phyloP scores from a whole-genome alignment of 2,329 filamentous ascomycete species.

The Saccharata proteae region DNA sequence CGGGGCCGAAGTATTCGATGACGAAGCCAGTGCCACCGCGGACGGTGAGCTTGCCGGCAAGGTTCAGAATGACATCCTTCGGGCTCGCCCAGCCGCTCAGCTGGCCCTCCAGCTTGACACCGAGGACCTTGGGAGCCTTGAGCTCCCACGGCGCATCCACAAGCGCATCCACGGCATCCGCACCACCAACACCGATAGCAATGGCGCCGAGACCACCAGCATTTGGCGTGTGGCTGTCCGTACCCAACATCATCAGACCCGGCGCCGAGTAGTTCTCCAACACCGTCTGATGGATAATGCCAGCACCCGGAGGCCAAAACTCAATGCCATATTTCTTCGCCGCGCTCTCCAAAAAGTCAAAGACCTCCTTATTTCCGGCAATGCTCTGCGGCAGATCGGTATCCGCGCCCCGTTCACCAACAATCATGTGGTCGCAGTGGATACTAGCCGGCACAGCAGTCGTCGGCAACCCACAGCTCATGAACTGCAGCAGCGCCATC shows the following conservation, averaged over 20 bases:
- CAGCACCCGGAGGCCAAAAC: constrained; percentile 28
- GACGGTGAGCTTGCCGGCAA: constrained; percentile 84
- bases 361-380: constrained; percentile 88
- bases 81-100: constrained; percentile 85
- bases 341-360: constrained; percentile 91
- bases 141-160: constrained; percentile 96
- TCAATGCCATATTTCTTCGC: constrained; percentile 37
- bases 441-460: constrained; percentile 95
- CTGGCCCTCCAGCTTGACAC: constrained; percentile 71
- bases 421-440: constrained; percentile 98
- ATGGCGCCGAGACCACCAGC: constrained; percentile 89
- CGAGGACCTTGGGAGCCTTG: constrained; percentile 83
- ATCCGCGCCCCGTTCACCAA: constrained; percentile 81
- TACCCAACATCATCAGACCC: constrained; percentile 96
- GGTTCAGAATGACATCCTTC: constrained; percentile 86
- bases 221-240: constrained; percentile 94
- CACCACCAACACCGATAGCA: constrained; percentile 93
- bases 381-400: constrained; percentile 77
- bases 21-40: constrained; percentile 88
- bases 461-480: constrained; percentile 81
- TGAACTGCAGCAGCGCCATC: constrained; percentile 97
- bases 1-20: constrained; percentile 86
- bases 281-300: constrained; percentile 76
- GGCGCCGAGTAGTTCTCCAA: constrained; percentile 97
- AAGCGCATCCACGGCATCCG: constrained; percentile 91